Percentiles rank a stretch among this genome's conserved stretches.
These are phyloP conservation scores for Pistacia integerrima DNA, from an alignment of 345 rosid species.

Conservation along the genomic window DNA sequence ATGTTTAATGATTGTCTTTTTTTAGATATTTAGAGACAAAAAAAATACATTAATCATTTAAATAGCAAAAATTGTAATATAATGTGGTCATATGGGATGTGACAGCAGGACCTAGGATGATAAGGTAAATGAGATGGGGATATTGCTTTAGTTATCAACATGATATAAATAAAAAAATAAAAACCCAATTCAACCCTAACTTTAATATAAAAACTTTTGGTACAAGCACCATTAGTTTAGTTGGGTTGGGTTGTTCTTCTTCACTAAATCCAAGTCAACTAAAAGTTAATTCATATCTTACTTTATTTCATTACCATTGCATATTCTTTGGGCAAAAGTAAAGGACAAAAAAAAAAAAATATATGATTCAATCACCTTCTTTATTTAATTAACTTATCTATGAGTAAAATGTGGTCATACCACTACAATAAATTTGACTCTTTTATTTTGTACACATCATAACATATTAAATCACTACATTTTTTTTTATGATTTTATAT, in stretches of 20 bases:
- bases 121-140: too few species aligned
- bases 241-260: background rate
- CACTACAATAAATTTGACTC: background rate
- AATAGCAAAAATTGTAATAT: too few species aligned
- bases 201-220: background rate
- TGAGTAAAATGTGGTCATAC: background rate
- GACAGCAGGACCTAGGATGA: too few species aligned
- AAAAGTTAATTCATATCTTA: background rate
- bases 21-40: too few species aligned
- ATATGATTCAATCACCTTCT: background rate
- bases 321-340: background rate
- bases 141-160: too few species aligned
- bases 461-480: too few species aligned
- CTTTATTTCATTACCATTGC: background rate
- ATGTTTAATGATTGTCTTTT: too few species aligned
- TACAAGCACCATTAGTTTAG: background rate
- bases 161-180: too few species aligned
- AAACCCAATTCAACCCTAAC: background rate
- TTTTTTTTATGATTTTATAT: too few species aligned
- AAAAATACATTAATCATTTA: too few species aligned
- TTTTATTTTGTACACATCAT: too few species aligned
- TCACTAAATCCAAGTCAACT: background rate
- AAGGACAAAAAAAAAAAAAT: background rate
- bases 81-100: too few species aligned
- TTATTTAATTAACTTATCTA: background rate